These are phyloP conservation scores for Vicia sativa DNA, from an alignment of 306 rosid genomes.

Conservation along the genomic window DNA sequence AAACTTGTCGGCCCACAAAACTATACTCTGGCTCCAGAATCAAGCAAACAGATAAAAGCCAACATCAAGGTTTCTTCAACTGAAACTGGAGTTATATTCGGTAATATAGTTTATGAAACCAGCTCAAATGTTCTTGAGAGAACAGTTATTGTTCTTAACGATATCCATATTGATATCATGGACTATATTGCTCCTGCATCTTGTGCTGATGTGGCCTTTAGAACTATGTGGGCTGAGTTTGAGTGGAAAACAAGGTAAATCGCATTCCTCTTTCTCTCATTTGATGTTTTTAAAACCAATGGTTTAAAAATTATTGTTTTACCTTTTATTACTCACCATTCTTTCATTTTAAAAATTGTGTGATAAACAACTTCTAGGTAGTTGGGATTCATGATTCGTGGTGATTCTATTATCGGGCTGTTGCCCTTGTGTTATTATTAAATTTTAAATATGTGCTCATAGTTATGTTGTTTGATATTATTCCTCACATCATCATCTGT, in stretches of 20 bases:
- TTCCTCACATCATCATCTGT: background rate
- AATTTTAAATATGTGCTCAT: background rate
- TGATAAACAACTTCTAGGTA: too few relatives aligned
- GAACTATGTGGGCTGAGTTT: too few relatives aligned
- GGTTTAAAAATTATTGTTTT: too few relatives aligned
- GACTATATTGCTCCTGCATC: too few relatives aligned
- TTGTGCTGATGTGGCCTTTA: too few relatives aligned
- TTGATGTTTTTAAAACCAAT: too few relatives aligned
- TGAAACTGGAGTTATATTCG: conserved; percentile 95
- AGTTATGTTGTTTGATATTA: conserved; percentile 13
- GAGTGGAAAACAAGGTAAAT: too few relatives aligned
- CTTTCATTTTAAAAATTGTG: too few relatives aligned
- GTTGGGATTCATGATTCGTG: too few relatives aligned
- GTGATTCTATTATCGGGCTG: background rate
- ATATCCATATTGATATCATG: too few relatives aligned
- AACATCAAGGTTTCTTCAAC: conserved; percentile 98
- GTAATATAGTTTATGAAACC: conserved; percentile 94
- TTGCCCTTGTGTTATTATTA: conserved; percentile 4
- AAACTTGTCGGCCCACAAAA: conserved; percentile 99
- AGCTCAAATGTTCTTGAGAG: conserved; percentile 92
- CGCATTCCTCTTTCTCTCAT: too few relatives aligned
- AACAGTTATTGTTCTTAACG: conserved; percentile 37
- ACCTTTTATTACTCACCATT: too few relatives aligned
- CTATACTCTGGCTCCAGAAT: conserved; percentile 95
- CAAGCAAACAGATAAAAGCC: conserved; percentile 95